Base-by-base conservation (phyloP, 768 basidiomycete genomes). In the Amanita jacksonii region DNA sequence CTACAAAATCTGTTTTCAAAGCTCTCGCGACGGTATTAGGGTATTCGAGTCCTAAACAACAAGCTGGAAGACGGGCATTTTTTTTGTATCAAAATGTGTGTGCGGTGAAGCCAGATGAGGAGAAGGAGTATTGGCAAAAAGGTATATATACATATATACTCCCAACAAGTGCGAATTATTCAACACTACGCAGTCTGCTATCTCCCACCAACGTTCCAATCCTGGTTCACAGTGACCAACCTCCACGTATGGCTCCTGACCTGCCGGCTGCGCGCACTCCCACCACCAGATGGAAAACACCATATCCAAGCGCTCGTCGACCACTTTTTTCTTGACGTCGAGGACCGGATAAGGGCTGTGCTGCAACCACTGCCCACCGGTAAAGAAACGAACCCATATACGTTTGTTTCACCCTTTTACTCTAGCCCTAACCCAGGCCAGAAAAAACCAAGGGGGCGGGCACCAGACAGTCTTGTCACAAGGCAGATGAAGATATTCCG, bases 191-290 rank as follows among this genome's bases (percentile, higher is more conserved):
- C 53, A 96, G 93, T 77, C 48, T 94, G 87, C 55, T 71, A 70
- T 47, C 72, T 97, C 5, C 91, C 93, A 8, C 84, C 83, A 9
- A 96, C 94, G 0, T 96, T 94, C 62, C 93, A 97, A 56, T 88
- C 94, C 12, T 97, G 92, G 87, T 97, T 97, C 65, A 88, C 87
- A 3, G 66, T 96, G 40, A 89, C 89, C 22, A 91, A 93, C 51
- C 70, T 97, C 22, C 91, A 98, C 62, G 69, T 97, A 38, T 93
- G 92, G 85, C 69, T 97, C 51, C 77, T 93, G 39, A 83, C 83
- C 13, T 85, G 87, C 42, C 85, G 93, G 18, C 73, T 96, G 8
- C 88, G 94, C 16, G 79, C 86, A 0, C 76, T 97, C 8, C 90
- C 82, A 2, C 56, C 65, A 10, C 70, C 75, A 1, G 71, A 84